Conservation (phyloP, 257 asterid genomes). For the Gentiana dahurica region DNA sequence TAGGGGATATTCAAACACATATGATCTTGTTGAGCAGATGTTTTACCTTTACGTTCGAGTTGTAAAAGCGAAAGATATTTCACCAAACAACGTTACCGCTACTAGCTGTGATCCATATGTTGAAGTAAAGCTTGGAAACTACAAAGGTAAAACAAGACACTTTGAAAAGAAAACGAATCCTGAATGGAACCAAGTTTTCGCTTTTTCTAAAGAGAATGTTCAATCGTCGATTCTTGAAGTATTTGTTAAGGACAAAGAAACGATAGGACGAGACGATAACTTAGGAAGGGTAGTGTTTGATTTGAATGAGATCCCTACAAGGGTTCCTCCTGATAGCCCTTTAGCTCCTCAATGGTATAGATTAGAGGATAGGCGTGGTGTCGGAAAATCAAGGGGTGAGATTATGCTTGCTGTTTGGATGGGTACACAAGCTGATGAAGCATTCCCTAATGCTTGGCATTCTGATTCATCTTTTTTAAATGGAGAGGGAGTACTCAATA, state of each 20-base stretch:
- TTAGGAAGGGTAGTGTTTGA: constrained; percentile 51
- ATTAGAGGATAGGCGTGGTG: constrained; percentile 37
- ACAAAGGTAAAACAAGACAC: constrained; percentile 53
- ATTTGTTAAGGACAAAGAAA: constrained; percentile 45
- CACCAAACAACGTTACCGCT: constrained; percentile 20
- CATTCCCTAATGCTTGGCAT: constrained; percentile 78
- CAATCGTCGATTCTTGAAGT: constrained; percentile 65
- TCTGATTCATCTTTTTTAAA: constrained; percentile 55
- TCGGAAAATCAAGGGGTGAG: constrained; percentile 49
- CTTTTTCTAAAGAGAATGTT: constrained; percentile 64
- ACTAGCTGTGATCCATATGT: constrained; percentile 49
- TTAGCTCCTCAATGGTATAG: constrained; percentile 75
- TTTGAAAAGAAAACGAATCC: constrained; percentile 37
- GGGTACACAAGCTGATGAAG: constrained; percentile 79
- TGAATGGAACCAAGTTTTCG: constrained; percentile 73
- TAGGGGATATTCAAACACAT: constrained; percentile 35
- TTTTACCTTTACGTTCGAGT: constrained; percentile 63
- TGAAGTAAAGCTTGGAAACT: constrained; percentile 75
- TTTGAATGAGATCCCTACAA: constrained; percentile 54
- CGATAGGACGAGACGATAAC: constrained; percentile 51
- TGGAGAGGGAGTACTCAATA: constrained; percentile 55
- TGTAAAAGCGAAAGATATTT: constrained; percentile 59
- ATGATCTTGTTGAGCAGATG: constrained; percentile 73
- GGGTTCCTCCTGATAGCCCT: constrained; percentile 88
- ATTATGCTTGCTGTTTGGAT: constrained; percentile 67